phyloP scores from a whole-genome alignment of 371 early-diverging fungal species.

The Mortierella sp. region DNA sequence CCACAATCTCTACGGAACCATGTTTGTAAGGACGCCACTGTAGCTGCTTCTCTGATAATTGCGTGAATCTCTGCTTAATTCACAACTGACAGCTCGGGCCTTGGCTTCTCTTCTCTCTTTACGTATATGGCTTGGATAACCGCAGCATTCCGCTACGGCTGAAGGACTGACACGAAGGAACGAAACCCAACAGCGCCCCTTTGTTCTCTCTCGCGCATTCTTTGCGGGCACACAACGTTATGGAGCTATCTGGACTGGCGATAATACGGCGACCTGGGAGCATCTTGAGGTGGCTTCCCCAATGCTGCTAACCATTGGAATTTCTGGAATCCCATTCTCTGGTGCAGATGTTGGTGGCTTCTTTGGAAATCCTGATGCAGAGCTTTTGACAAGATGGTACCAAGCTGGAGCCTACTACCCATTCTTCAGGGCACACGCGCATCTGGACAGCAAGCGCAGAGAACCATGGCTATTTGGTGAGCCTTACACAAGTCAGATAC shows the following conservation, averaged over 20 bases:
- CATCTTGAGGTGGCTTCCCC: slow-evolving; percentile 80
- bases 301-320: slow-evolving; percentile 81
- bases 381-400: slow-evolving; percentile 89
- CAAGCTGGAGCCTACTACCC: slow-evolving; percentile 92
- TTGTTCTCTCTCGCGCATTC: slow-evolving; percentile 90
- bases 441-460: slow-evolving; percentile 93
- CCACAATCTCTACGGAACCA: slow-evolving; percentile 88
- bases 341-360: slow-evolving; percentile 96
- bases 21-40: slow-evolving; percentile 59
- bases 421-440: slow-evolving; percentile 94
- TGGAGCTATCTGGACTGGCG: slow-evolving; percentile 95
- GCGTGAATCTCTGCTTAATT: background rate
- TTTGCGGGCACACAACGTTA: slow-evolving; percentile 89
- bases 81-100: background rate
- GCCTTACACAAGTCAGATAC: slow-evolving; percentile 74
- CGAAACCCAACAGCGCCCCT: slow-evolving; percentile 74
- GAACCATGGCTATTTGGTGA: slow-evolving; percentile 96
- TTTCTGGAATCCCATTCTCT: slow-evolving; percentile 80
- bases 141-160: slow-evolving; percentile 65
- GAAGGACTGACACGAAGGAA: slow-evolving; percentile 64
- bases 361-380: slow-evolving; percentile 86
- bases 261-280: slow-evolving; percentile 88
- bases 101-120: slow-evolving; percentile 1
- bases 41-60: background rate
- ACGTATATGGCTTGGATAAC: background rate